These are phyloP conservation scores for Colletotrichum incanum DNA, from an alignment of 2,329 filamentous ascomycete species.

Conservation along the genomic window DNA sequence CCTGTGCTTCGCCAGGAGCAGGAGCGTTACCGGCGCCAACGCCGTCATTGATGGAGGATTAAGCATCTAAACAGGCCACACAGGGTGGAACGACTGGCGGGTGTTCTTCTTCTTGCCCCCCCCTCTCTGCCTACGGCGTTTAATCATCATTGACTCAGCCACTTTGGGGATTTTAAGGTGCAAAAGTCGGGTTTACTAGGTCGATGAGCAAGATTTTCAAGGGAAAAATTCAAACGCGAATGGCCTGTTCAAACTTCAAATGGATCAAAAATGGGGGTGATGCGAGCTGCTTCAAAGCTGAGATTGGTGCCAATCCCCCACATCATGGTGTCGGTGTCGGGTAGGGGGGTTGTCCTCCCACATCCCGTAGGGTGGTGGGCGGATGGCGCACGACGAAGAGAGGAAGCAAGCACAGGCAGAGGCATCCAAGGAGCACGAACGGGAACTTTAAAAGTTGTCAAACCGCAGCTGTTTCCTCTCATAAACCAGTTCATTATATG, in stretches of 20 bases:
- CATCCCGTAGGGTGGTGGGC: constrained; percentile 22
- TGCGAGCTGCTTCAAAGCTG: constrained; percentile 17
- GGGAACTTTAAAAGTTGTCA: constrained; percentile 3
- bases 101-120: background rate
- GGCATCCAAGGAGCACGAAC: background rate
- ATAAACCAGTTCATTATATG: background rate
- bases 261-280: constrained; percentile 14
- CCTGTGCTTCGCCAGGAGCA: constrained; percentile 63
- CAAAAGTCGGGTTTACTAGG: background rate
- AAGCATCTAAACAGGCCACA: constrained; percentile 24
- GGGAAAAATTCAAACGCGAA: constrained; percentile 1
- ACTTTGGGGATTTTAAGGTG: background rate
- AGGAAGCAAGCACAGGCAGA: background rate
- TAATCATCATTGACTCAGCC: background rate
- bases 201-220: constrained; percentile 6
- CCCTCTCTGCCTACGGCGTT: background rate
- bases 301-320: constrained; percentile 10
- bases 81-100: background rate
- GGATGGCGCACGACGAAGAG: constrained; percentile 4
- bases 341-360: constrained; percentile 26
- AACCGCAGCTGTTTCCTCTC: constrained; percentile 3
- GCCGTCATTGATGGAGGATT: constrained; percentile 61
- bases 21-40: constrained; percentile 68
- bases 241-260: constrained; percentile 15
- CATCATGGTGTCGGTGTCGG: constrained; percentile 21